phyloP scores from a whole-genome alignment of 225 moss, liverwort and hornwort species.

The Polytrichum commune region DNA sequence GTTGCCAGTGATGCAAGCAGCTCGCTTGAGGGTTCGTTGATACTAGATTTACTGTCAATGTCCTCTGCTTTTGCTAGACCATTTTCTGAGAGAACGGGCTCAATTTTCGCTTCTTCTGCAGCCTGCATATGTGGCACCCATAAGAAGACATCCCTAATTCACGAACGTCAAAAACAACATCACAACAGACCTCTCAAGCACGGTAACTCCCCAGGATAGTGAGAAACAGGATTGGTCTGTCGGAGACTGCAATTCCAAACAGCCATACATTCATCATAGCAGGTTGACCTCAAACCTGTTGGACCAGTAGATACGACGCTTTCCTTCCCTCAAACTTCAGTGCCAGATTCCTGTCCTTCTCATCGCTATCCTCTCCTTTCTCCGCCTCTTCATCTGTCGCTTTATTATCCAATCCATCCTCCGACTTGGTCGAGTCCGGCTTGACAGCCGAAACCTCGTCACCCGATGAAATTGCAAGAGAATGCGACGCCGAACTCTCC shows the following conservation, averaged over 20 bases:
- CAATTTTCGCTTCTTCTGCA: slow-evolving; percentile 26
- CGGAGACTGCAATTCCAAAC: not conserved
- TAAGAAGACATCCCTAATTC: not conserved
- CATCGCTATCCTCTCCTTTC: not conserved
- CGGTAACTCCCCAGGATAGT: too few species aligned
- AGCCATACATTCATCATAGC: not conserved
- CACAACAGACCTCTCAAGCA: too few species aligned
- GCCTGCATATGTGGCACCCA: slow-evolving; percentile 24
- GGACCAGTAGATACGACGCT: slow-evolving; percentile 3
- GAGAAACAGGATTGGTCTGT: not conserved
- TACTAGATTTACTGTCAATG: not conserved
- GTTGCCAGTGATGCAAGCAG: slow-evolving; percentile 20
- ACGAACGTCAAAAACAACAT: too few species aligned
- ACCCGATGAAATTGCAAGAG: slow-evolving; percentile 45
- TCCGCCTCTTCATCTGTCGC: slow-evolving; percentile 29
- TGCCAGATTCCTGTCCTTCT: not conserved
- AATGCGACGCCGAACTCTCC: slow-evolving; percentile 19
- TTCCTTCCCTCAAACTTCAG: not conserved
- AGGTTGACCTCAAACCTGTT: not conserved
- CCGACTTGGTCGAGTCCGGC: not conserved
- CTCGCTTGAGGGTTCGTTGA: not conserved
- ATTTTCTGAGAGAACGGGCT: not conserved
- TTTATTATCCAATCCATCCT: slow-evolving; percentile 11
- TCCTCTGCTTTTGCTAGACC: not conserved
- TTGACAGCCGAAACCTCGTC: slow-evolving; percentile 31